Percentiles rank a stretch among this genome's conserved stretches.
These are phyloP conservation scores for Glycine latifolia DNA, from an alignment of 306 rosid species.

Conservation along the genomic window DNA sequence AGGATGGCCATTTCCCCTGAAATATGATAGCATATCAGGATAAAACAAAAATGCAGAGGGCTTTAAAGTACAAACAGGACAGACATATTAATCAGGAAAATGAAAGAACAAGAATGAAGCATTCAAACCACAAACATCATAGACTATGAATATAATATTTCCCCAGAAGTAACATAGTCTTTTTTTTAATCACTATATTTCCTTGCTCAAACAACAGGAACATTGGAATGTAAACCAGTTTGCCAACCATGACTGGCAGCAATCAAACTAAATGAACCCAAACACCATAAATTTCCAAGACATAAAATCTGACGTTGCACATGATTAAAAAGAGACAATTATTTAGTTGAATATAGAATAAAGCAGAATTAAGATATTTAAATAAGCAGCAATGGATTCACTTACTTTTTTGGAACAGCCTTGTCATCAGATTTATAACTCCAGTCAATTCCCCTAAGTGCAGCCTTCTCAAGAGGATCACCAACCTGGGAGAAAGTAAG, in stretches of 20 bases:
- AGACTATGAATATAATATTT: neutral
- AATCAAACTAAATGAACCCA: constrained; percentile 23
- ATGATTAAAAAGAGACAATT: constrained; percentile 1
- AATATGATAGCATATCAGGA: constrained; percentile 36
- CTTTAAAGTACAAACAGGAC: neutral
- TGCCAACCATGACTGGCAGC: constrained; percentile 16
- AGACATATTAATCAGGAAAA: constrained; percentile 4
- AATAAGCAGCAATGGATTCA: constrained; percentile 30
- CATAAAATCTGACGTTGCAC: constrained; percentile 11
- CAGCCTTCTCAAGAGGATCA: constrained; percentile 99
- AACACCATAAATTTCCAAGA: neutral
- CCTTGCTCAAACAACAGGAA: constrained; percentile 32
- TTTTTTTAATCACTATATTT: constrained; percentile 8
- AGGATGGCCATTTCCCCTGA: constrained; percentile 85
- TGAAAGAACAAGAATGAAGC: constrained; percentile 25
- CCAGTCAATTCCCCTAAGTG: constrained; percentile 98
- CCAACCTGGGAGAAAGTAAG: constrained; percentile 75
- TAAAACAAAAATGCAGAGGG: constrained; percentile 27
- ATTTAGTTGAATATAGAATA: constrained; percentile 36
- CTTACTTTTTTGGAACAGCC: constrained; percentile 91
- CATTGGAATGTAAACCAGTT: constrained; percentile 27
- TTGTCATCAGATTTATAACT: constrained; percentile 94
- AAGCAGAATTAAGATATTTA: constrained; percentile 31
- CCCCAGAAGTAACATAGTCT: neutral
- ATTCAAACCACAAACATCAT: constrained; percentile 16